These are phyloP conservation scores for Phytophthora pluvialis DNA, from an alignment of 352 stramenopile species.

Conservation along the genomic window DNA sequence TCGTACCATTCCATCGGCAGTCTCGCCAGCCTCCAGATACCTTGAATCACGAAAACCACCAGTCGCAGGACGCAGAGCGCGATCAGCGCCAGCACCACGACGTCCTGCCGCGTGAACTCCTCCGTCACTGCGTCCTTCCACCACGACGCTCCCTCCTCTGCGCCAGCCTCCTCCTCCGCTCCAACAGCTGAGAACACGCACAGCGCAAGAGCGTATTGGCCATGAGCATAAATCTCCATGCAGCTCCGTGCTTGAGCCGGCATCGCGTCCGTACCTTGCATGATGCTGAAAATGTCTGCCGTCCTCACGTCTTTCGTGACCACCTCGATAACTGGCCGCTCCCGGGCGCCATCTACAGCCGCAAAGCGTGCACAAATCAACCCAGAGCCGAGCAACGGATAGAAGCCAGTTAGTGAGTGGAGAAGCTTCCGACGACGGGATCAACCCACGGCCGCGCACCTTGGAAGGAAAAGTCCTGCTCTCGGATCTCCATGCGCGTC, in stretches of 20 bases:
- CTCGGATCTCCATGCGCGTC: slow-evolving; percentile 59
- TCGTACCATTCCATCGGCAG: slow-evolving; percentile 37
- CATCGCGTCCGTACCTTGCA: slow-evolving; percentile 44
- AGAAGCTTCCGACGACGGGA: slow-evolving; percentile 9
- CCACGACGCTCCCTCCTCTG: slow-evolving; percentile 33
- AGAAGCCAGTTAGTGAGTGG: slow-evolving; percentile 26
- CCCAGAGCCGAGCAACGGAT: slow-evolving; percentile 7
- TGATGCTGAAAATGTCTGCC: slow-evolving; percentile 56
- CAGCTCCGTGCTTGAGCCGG: not conserved
- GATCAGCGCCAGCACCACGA: slow-evolving; percentile 49
- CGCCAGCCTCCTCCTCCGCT: slow-evolving; percentile 7
- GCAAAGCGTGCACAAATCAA: slow-evolving; percentile 28
- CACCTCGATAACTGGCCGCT: slow-evolving; percentile 55
- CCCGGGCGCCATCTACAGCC: slow-evolving; percentile 42
- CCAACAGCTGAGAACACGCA: slow-evolving; percentile 31
- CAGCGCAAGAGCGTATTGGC: slow-evolving; percentile 21
- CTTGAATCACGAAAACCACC: slow-evolving; percentile 29
- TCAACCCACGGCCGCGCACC: slow-evolving; percentile 40
- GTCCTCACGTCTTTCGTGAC: slow-evolving; percentile 59
- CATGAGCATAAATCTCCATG: slow-evolving; percentile 21
- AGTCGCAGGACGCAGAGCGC: slow-evolving; percentile 42
- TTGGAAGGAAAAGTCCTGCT: slow-evolving; percentile 74
- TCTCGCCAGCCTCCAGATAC: slow-evolving; percentile 38
- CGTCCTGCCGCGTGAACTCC: slow-evolving; percentile 52
- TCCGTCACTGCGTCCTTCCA: slow-evolving; percentile 46